These are phyloP conservation scores for Cyclospora cayetanensis DNA, from an alignment of 169 alveolate species.

Conservation along the genomic window DNA sequence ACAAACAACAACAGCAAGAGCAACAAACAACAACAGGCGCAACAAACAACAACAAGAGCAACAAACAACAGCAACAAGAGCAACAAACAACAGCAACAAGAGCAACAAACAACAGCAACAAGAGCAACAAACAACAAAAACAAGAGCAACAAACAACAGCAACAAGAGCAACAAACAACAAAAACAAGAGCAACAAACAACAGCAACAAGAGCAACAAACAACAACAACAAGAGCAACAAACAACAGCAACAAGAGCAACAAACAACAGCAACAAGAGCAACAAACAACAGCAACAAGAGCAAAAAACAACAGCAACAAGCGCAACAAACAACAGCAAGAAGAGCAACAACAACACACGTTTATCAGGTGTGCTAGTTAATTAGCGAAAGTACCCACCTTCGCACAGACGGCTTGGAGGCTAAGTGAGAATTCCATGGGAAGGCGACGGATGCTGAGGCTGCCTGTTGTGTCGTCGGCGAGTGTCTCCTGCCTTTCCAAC, in stretches of 20 bases:
- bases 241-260: background rate
- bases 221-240: too few species aligned
- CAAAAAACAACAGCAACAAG: background rate
- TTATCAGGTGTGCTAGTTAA: slow-evolving; percentile 32
- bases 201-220: too few species aligned
- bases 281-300: background rate
- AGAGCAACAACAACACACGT: slow-evolving; percentile 25
- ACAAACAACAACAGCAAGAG: too few species aligned
- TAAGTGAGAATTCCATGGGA: slow-evolving; percentile 31
- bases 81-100: too few species aligned
- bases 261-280: background rate
- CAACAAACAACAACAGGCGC: too few species aligned
- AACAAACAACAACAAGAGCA: too few species aligned
- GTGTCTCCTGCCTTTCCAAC: background rate
- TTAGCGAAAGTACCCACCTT: background rate
- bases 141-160: too few species aligned
- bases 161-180: too few species aligned
- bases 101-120: too few species aligned
- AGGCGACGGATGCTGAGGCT: background rate
- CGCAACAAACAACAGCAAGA: slow-evolving; percentile 22
- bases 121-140: too few species aligned
- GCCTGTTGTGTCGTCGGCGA: slow-evolving; percentile 31
- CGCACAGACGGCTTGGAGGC: slow-evolving; percentile 27
- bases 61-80: too few species aligned
- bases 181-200: too few species aligned